phyloP scores from a whole-genome alignment of 805 yeast genomes.

The Kodamaea nitidulidarum region DNA sequence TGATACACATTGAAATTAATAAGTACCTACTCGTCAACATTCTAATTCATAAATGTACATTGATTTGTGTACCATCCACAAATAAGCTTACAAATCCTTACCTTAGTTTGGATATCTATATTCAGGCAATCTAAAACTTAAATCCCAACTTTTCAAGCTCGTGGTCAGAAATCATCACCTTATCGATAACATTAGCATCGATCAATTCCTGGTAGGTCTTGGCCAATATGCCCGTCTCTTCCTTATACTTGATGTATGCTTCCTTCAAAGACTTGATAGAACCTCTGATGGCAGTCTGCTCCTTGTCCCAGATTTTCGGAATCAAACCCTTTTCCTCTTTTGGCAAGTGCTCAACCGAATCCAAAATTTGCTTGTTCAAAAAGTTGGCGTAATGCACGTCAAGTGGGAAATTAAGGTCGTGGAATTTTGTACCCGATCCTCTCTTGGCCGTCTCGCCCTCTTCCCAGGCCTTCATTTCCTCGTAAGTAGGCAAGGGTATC shows the following conservation, averaged over 20 bases:
- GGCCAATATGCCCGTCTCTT: slow-evolving; percentile 37
- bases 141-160: slow-evolving; percentile 16
- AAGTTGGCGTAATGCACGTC: slow-evolving; percentile 58
- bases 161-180: slow-evolving; percentile 15
- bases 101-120: no score
- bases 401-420: slow-evolving; percentile 47
- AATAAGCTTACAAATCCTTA: no score
- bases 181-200: slow-evolving; percentile 19
- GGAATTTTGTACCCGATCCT: slow-evolving; percentile 23
- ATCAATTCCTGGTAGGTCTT: slow-evolving; percentile 35
- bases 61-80: no score
- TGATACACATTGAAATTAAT: no score
- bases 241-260: slow-evolving; percentile 38
- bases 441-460: slow-evolving; percentile 21
- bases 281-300: slow-evolving; percentile 40
- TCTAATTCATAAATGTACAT: no score
- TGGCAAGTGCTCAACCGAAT: slow-evolving; percentile 9
- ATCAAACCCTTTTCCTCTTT: slow-evolving; percentile 32
- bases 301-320: slow-evolving; percentile 52
- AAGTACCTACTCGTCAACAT: no score
- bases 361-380: slow-evolving; percentile 21
- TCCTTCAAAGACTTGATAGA: slow-evolving; percentile 43
- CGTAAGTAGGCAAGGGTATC: slow-evolving; percentile 34
- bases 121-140: slow-evolving; percentile 3
- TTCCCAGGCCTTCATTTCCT: slow-evolving; percentile 33